Conservation (phyloP, 495 filamentous ascomycete species). For the Daldinia loculata region DNA sequence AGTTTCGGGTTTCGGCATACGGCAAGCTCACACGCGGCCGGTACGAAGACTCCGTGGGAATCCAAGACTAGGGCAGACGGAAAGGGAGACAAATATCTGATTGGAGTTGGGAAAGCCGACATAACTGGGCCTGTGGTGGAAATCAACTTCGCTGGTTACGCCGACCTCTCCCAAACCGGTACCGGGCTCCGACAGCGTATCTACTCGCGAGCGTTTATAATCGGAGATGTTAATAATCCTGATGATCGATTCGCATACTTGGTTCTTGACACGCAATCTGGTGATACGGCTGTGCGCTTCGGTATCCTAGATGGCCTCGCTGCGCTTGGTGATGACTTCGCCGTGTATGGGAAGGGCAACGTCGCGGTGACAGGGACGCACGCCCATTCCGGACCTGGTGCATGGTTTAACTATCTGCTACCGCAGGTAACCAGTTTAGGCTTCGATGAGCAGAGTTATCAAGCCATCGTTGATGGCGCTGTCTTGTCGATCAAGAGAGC, state of each 20-base stretch:
- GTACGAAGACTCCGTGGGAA: constrained; percentile 15
- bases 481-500: constrained; percentile 84
- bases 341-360: constrained; percentile 76
- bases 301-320: constrained; percentile 80
- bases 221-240: constrained; percentile 74
- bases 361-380: constrained; percentile 93
- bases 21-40: neutral
- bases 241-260: constrained; percentile 86
- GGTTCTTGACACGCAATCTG: constrained; percentile 80
- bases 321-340: constrained; percentile 59
- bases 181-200: constrained; percentile 85
- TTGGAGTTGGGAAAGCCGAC: constrained; percentile 93
- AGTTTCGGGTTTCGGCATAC: constrained; percentile 26
- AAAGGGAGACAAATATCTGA: constrained; percentile 67
- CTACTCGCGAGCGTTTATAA: constrained; percentile 89
- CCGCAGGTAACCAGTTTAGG: constrained; percentile 91
- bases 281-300: constrained; percentile 88
- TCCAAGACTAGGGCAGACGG: constrained; percentile 42
- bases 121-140: constrained; percentile 81
- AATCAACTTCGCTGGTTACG: constrained; percentile 73
- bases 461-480: constrained; percentile 88
- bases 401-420: constrained; percentile 95
- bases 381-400: constrained; percentile 89
- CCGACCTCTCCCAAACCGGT: constrained; percentile 77
- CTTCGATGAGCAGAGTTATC: constrained; percentile 86